These are phyloP conservation scores for Epichloe elymi DNA, from an alignment of 2,329 filamentous ascomycete species.

Conservation along the genomic window DNA sequence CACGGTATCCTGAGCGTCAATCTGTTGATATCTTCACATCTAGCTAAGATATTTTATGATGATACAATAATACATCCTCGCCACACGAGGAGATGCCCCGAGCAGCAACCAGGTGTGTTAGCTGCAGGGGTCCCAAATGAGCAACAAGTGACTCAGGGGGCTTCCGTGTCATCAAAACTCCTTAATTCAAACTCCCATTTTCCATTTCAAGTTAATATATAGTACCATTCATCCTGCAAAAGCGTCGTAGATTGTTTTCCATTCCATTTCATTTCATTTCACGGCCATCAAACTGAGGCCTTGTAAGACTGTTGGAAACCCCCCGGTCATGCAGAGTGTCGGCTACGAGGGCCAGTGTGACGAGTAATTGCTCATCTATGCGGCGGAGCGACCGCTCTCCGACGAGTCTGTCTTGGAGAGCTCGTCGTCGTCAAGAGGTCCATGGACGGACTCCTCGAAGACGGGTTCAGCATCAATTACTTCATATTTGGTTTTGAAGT, in stretches of 20 bases:
- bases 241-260: slow-evolving; percentile 8
- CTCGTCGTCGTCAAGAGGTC: slow-evolving; percentile 47
- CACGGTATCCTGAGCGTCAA: no score
- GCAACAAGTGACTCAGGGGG: slow-evolving; percentile 3
- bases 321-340: slow-evolving; percentile 3
- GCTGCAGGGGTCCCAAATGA: slow-evolving; percentile 14
- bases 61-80: slow-evolving; percentile 19
- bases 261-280: slow-evolving; percentile 13
- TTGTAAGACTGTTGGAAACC: not conserved
- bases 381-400: slow-evolving; percentile 45
- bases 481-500: slow-evolving; percentile 97
- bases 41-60: not conserved
- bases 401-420: slow-evolving; percentile 44
- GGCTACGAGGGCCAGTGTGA: slow-evolving; percentile 11
- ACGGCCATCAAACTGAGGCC: not conserved
- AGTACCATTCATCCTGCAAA: slow-evolving; percentile 1
- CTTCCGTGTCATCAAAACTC: slow-evolving; percentile 4
- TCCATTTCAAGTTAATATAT: not conserved
- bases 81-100: slow-evolving; percentile 7
- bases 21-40: not conserved
- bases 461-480: slow-evolving; percentile 77
- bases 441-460: slow-evolving; percentile 78
- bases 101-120: not conserved
- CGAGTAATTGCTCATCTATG: slow-evolving; percentile 16
- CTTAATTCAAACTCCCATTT: slow-evolving; percentile 1